Evolutionary conservation across 2,329 filamentous ascomycete genomes (phyloP), one percentile per base, ranked within the genome.

Genomic region (Beauveria australis): DNA sequence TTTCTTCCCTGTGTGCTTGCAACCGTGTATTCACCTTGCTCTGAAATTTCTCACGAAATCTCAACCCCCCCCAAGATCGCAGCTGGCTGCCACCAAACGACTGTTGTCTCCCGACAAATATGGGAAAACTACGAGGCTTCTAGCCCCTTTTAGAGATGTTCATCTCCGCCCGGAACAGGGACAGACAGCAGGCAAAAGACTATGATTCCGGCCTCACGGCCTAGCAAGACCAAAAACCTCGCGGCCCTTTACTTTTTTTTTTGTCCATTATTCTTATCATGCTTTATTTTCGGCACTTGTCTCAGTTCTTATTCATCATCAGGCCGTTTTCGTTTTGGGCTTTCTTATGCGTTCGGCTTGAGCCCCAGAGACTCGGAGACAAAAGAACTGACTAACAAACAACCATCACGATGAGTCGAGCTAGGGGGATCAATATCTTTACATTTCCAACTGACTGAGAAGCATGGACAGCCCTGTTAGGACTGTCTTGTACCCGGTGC

Each of bases 151-250:
- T 40, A 26, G 44, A 66, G 53, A 60, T 61, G 57, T 40, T 65
- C 53, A 67, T 46, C 19, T 52, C n/a, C 43, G 7, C 51, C 55
- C 53, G 46, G 41, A 41, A 43, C 16, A 58, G 48, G 65, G 30
- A 33, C 30, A 33, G 37, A 53, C 19, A 51, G 26, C 44, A 41
- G 28, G 51, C 10, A 18, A 58, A 62, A 62, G 60, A 62, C 22
- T 12, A 22, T 5, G 18, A 48, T 54, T 43, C 22, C 12, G 59
- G 69, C 67, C 68, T 70, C 69, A 62, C 69, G 69, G 69, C 68
- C 47, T 65, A 58, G 63, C 64, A 67, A 70, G 67, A 70, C 59
- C 61, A 61, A 64, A 64, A 48, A 68, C 67, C 69, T 70, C 69
- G 67, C 67, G 67, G 68, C 68, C 67, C 48, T 33, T 26, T 54